Percentiles rank a stretch among this genome's conserved stretches.
These are phyloP conservation scores for Lojkania enalia DNA, from an alignment of 2,329 filamentous ascomycete species.

Conservation along the genomic window DNA sequence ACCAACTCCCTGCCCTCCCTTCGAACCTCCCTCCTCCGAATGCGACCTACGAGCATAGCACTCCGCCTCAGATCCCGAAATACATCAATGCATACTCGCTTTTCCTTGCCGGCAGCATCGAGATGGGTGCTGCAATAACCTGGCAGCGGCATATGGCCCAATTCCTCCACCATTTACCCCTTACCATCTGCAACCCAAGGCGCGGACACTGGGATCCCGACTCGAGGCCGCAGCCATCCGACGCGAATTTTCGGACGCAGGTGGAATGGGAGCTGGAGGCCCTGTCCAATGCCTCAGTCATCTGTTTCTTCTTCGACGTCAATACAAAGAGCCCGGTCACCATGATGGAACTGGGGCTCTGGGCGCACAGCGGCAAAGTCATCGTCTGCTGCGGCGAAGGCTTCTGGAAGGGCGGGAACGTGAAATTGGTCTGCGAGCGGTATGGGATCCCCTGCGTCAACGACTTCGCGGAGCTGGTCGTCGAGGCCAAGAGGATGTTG, in stretches of 20 bases:
- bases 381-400: constrained; percentile 58
- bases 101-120: constrained; percentile 64
- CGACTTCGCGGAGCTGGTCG: constrained; percentile 48
- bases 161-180: constrained; percentile 47
- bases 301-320: constrained; percentile 62
- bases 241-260: constrained; percentile 56
- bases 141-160: constrained; percentile 57
- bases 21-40: not conserved
- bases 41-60: constrained; percentile 5
- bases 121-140: constrained; percentile 47
- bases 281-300: constrained; percentile 56
- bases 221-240: constrained; percentile 51
- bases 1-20: constrained; percentile 25
- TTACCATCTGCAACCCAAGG: constrained; percentile 63
- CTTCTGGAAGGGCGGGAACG: constrained; percentile 64
- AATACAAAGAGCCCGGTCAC: constrained; percentile 59
- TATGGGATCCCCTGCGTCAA: constrained; percentile 53
- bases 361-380: constrained; percentile 48
- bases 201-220: constrained; percentile 60
- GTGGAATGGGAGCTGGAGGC: constrained; percentile 64
- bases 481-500: constrained; percentile 40
- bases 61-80: constrained; percentile 12
- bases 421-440: constrained; percentile 59
- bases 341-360: constrained; percentile 64
- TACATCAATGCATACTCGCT: constrained; percentile 44